Evolutionary conservation across 257 asterid genomes (phyloP).

Genomic region (Sherardia arvensis): DNA sequence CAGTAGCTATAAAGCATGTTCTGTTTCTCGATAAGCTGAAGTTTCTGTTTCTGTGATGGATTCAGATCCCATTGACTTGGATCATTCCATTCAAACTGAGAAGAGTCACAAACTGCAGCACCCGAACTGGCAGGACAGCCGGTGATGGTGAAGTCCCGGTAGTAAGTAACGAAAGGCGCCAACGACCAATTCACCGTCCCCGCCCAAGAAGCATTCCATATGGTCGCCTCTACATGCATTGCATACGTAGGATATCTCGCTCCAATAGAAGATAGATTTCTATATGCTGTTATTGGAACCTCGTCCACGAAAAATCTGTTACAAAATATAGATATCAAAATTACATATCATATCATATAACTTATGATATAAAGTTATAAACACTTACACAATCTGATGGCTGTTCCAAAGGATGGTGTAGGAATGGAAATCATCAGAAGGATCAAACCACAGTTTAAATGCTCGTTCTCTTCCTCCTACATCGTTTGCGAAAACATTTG

Average conservation of each 20-base stretch:
- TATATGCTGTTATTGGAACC: background rate
- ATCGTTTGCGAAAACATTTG: background rate
- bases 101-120: background rate
- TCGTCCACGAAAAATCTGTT: background rate
- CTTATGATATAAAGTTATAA: no score
- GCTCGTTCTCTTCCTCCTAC: background rate
- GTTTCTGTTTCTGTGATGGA: background rate
- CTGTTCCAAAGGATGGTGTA: background rate
- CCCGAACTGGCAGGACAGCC: background rate
- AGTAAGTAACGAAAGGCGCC: background rate
- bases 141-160: background rate
- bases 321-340: background rate
- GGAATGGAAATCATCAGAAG: background rate
- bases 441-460: background rate
- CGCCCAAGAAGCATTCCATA: background rate
- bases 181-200: background rate
- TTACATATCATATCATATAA: no score
- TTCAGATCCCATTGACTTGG: background rate
- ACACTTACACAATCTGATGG: background rate
- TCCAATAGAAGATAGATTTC: background rate
- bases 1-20: background rate
- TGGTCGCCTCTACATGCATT: background rate
- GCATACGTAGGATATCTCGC: background rate
- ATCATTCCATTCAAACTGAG: background rate
- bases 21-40: background rate